Conservation (phyloP, 805 yeast species). For the Wickerhamiella sergipiensis region DNA sequence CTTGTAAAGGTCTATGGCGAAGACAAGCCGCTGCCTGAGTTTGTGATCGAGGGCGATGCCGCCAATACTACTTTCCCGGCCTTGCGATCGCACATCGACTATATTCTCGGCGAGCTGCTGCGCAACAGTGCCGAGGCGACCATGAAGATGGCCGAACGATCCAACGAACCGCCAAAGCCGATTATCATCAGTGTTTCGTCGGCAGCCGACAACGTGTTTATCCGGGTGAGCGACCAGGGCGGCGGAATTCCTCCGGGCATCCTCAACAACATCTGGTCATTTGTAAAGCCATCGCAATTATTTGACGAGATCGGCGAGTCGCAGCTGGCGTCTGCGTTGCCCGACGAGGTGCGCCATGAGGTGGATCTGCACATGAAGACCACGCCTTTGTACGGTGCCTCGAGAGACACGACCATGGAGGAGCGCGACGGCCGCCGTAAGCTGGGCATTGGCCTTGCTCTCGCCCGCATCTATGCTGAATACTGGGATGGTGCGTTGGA, state of each 20-base stretch:
- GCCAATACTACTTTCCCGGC: slow-evolving; percentile 59
- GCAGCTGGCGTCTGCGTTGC: slow-evolving; percentile 1
- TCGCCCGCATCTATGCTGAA: slow-evolving; percentile 86
- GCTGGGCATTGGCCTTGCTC: slow-evolving; percentile 79
- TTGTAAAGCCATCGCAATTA: slow-evolving; percentile 33
- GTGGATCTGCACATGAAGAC: neutral
- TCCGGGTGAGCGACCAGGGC: slow-evolving; percentile 78
- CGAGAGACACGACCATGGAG: slow-evolving; percentile 26
- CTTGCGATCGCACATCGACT: slow-evolving; percentile 74
- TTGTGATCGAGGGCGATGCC: slow-evolving; percentile 59
- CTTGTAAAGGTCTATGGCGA: slow-evolving; percentile 14
- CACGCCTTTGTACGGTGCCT: neutral
- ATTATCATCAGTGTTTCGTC: slow-evolving; percentile 63
- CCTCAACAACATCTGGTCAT: slow-evolving; percentile 67
- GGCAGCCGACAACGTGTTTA: slow-evolving; percentile 50
- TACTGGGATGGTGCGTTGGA: slow-evolving; percentile 91
- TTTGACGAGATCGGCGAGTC: slow-evolving; percentile 2
- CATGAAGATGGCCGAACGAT: neutral
- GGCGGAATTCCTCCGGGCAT: slow-evolving; percentile 64
- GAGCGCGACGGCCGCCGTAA: slow-evolving; percentile 62
- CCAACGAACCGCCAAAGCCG: slow-evolving; percentile 33
- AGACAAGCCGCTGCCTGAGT: slow-evolving; percentile 45
- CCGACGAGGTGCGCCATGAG: neutral
- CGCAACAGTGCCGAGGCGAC: slow-evolving; percentile 70
- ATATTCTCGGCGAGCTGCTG: slow-evolving; percentile 73